Evolutionary conservation across 331 rosid genomes (phyloP).

Genomic region (Arachis monticola): DNA sequence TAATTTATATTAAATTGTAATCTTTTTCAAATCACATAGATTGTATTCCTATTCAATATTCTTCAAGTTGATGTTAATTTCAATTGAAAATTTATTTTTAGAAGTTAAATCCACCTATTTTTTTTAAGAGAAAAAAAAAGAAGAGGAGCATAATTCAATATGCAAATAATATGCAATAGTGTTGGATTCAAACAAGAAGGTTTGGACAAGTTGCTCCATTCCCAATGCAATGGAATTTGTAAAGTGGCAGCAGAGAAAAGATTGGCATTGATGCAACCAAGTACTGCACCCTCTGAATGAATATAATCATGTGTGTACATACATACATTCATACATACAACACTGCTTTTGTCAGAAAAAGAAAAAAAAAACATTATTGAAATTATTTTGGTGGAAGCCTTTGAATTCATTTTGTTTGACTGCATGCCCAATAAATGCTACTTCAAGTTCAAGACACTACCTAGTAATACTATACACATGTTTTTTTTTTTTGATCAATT

Average conservation of each 20-base stretch:
- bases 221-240: constrained; percentile 22
- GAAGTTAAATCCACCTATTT: no score
- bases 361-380: neutral
- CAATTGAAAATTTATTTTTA: no score
- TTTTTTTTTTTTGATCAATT: constrained; percentile 17
- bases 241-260: constrained; percentile 8
- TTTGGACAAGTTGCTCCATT: constrained; percentile 21
- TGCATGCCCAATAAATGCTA: constrained; percentile 31
- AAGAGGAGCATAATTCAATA: neutral
- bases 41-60: no score
- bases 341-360: constrained; percentile 35
- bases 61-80: no score
- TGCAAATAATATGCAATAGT: neutral
- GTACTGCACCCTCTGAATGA: constrained; percentile 19
- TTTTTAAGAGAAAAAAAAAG: no score
- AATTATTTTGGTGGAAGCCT: constrained; percentile 27
- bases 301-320: no score
- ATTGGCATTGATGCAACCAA: constrained; percentile 18
- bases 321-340: neutral
- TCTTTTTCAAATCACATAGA: no score
- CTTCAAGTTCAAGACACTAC: neutral
- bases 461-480: neutral
- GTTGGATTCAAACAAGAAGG: neutral
- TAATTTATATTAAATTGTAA: no score
- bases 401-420: constrained; percentile 35